Percentiles rank a stretch among this genome's conserved stretches.
These are phyloP conservation scores for Verticillium klebahnii DNA, from an alignment of 2,329 filamentous ascomycete genomes.

Conservation along the genomic window DNA sequence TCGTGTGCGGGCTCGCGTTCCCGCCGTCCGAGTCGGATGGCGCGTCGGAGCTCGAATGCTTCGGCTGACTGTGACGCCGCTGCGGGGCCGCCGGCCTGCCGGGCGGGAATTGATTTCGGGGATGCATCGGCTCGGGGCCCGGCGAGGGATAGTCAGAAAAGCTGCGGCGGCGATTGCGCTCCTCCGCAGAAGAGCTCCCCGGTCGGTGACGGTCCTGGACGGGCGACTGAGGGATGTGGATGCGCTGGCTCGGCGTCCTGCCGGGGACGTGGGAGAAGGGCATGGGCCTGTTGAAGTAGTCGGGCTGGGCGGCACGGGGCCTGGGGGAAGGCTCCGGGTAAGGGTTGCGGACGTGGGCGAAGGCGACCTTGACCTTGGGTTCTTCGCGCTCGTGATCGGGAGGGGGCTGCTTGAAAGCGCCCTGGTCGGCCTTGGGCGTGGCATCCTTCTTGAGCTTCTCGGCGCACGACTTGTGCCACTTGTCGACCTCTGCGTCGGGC, in stretches of 20 bases:
- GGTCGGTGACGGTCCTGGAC: constrained; percentile 25
- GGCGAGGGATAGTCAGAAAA: constrained; percentile 45
- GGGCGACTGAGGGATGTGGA: constrained; percentile 23
- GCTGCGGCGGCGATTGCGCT: constrained; percentile 40
- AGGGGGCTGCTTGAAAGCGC: constrained; percentile 19
- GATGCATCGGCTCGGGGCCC: constrained; percentile 21
- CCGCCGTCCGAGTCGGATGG: constrained; percentile 29
- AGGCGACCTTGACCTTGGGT: constrained; percentile 30
- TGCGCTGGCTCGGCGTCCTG: constrained; percentile 25
- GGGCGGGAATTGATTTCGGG: constrained; percentile 28
- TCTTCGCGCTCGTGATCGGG: constrained; percentile 23
- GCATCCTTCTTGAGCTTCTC: constrained; percentile 63
- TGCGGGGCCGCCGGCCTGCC: constrained; percentile 22
- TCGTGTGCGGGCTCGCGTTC: constrained; percentile 17
- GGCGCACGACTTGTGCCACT: constrained; percentile 79
- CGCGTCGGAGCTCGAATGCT: constrained; percentile 35
- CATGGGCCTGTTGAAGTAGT: constrained; percentile 28
- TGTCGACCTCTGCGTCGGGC: constrained; percentile 74
- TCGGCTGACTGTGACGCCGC: constrained; percentile 47
- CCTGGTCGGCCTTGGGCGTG: constrained; percentile 28
- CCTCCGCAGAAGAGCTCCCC: constrained; percentile 33
- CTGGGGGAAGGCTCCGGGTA: constrained; percentile 22
- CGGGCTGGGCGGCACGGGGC: constrained; percentile 22
- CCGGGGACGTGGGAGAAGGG: constrained; percentile 36
- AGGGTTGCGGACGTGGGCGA: constrained; percentile 26